A percentile compares a stretch with the other conserved stretches of the same genome.
phyloP scores from a whole-genome alignment of 2,329 filamentous ascomycete species.

The Cercospora sp. region DNA sequence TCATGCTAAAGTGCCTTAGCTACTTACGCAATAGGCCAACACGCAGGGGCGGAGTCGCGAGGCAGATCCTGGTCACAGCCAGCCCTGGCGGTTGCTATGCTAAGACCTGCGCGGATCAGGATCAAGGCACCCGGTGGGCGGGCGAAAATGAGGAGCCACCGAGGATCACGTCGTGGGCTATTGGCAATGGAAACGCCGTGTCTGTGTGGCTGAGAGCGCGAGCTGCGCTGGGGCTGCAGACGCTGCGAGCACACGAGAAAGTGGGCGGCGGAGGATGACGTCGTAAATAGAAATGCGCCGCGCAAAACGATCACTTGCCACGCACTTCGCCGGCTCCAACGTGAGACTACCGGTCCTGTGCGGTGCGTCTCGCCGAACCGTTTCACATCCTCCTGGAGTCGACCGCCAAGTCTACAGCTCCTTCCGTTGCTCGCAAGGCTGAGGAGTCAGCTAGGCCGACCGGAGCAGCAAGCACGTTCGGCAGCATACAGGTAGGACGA shows the following conservation, averaged over 20 bases:
- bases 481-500: background rate
- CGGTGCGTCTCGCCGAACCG: background rate
- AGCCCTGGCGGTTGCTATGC: background rate
- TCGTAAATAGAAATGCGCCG: background rate
- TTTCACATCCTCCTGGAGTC: background rate
- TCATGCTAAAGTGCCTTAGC: background rate
- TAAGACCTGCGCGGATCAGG: background rate
- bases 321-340: background rate
- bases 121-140: slow-evolving; percentile 1
- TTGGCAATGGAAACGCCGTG: background rate
- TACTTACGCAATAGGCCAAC: background rate
- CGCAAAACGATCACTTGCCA: background rate
- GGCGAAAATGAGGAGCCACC: background rate
- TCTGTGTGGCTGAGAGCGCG: background rate
- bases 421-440: background rate
- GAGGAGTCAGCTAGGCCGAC: background rate
- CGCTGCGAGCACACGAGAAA: background rate
- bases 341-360: background rate
- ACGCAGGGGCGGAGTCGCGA: slow-evolving; percentile 1
- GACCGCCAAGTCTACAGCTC: background rate
- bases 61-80: background rate
- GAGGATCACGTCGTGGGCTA: background rate
- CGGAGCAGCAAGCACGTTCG: background rate
- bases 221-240: background rate
- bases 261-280: slow-evolving; percentile 1